Conservation (phyloP, 179 eudicot genomes). For the Heliamphora ciliata region DNA sequence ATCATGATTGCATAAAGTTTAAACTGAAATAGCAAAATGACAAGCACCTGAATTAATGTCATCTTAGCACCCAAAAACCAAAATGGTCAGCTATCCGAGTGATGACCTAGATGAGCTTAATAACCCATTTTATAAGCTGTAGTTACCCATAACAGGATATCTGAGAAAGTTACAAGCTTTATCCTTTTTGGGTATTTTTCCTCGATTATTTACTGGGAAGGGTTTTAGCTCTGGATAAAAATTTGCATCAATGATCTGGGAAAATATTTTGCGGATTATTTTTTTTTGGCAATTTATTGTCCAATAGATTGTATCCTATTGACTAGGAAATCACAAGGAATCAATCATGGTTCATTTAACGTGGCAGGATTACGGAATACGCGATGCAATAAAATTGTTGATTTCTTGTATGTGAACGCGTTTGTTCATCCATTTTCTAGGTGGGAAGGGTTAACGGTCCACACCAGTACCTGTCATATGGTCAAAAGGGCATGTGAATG, state of each 20-base stretch:
- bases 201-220: not conserved
- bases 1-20: not conserved
- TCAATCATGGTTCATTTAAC: not conserved
- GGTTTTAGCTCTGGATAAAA: too few relatives aligned
- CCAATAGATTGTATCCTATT: too few relatives aligned
- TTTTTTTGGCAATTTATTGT: too few relatives aligned
- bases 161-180: not conserved
- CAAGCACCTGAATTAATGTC: not conserved
- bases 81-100: too few relatives aligned
- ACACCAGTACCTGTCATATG: not conserved
- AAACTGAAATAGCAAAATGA: not conserved
- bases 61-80: not conserved
- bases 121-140: too few relatives aligned
- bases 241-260: too few relatives aligned
- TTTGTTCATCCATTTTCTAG: conserved; percentile 15
- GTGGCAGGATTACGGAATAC: too few relatives aligned
- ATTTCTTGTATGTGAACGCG: too few relatives aligned
- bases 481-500: not conserved
- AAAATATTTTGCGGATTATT: too few relatives aligned
- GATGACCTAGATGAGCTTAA: too few relatives aligned
- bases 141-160: not conserved
- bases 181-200: not conserved
- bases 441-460: conserved; percentile 15
- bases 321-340: not conserved
- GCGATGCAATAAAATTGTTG: too few relatives aligned